Percentiles rank a stretch among this genome's conserved stretches.
Conservation (phyloP, 768 basidiomycete species). For the Mycena galericulata region DNA sequence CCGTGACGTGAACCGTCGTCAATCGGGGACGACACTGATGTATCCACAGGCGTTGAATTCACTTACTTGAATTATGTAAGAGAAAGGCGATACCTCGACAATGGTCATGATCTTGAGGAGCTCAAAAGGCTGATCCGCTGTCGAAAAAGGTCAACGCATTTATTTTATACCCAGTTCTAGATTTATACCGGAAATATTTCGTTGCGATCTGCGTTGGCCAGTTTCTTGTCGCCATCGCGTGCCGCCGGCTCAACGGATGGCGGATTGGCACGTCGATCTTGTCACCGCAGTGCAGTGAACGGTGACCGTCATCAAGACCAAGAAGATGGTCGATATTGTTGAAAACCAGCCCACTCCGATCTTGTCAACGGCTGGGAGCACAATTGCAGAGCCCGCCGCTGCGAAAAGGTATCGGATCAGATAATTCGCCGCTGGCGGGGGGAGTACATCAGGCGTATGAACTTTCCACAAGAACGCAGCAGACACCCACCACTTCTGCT, state of each 20-base stretch:
- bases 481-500: constrained; percentile 31
- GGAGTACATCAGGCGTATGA: background rate
- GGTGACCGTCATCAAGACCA: constrained; percentile 10
- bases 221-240: no score
- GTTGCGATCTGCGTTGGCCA: no score
- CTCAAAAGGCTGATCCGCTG: no score
- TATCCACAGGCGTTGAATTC: no score
- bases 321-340: constrained; percentile 27
- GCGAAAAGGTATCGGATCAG: constrained; percentile 33
- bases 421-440: constrained; percentile 31
- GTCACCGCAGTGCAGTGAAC: constrained; percentile 27
- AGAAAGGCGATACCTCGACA: no score
- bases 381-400: constrained; percentile 31
- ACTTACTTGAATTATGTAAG: no score
- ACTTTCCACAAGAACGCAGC: background rate
- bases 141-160: background rate
- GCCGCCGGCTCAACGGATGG: background rate
- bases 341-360: constrained; percentile 37
- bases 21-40: no score
- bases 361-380: constrained; percentile 30
- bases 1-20: background rate
- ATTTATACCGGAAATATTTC: background rate
- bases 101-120: no score
- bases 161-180: background rate
- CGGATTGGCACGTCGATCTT: constrained; percentile 15